These are phyloP conservation scores for Apophysomyces ossiformis DNA, from an alignment of 371 early-diverging fungal genomes.

Conservation along the genomic window DNA sequence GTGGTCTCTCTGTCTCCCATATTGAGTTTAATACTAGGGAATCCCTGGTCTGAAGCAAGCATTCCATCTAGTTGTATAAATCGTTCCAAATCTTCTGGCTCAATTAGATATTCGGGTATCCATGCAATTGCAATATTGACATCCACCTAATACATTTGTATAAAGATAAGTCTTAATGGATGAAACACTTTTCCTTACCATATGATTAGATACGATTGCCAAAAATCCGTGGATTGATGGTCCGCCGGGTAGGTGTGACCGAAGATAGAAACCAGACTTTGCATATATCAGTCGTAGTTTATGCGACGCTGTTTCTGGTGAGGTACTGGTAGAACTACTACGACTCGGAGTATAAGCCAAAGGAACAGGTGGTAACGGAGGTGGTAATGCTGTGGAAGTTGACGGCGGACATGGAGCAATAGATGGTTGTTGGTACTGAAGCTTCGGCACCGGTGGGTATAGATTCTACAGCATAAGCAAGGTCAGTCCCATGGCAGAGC, in stretches of 20 bases:
- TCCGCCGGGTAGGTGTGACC: conserved; percentile 15
- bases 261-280: conserved; percentile 45
- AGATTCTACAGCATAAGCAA: not conserved
- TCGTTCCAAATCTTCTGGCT: conserved; percentile 27
- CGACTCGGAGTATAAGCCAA: conserved; percentile 4
- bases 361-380: conserved; percentile 17
- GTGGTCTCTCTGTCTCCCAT: conserved; percentile 29
- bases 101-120: conserved; percentile 48
- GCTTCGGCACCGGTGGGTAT: not conserved
- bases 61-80: conserved; percentile 40
- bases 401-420: not conserved
- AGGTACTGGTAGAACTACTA: not conserved
- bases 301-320: conserved; percentile 8
- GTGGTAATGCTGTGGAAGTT: not conserved
- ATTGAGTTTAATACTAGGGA: conserved; percentile 30
- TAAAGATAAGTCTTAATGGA: not conserved
- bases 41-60: conserved; percentile 35
- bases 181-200: conserved; percentile 5
- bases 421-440: not conserved
- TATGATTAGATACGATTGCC: conserved; percentile 16
- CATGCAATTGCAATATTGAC: conserved; percentile 32
- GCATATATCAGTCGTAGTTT: conserved; percentile 41
- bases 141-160: conserved; percentile 24
- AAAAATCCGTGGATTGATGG: conserved; percentile 39
- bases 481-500: not conserved